These are phyloP conservation scores for Ambrosiella xylebori DNA, from an alignment of 2,329 filamentous ascomycete species.

Conservation along the genomic window DNA sequence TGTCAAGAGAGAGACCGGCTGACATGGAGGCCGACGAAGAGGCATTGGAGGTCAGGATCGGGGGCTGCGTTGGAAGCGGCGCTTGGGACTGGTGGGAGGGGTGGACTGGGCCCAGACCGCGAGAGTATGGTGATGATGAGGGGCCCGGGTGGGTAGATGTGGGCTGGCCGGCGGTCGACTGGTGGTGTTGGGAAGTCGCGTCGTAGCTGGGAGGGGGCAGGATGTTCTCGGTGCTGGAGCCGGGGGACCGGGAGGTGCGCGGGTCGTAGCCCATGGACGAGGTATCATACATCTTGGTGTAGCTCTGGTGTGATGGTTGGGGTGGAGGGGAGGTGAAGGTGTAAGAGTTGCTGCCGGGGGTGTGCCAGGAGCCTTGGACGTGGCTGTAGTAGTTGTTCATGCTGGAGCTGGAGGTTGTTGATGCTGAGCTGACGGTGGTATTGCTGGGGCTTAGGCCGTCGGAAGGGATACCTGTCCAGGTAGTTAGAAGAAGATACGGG, in stretches of 20 bases:
- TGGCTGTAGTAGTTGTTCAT: slow-evolving; percentile 31
- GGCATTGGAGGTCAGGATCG: slow-evolving; percentile 15
- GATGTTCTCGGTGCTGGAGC: slow-evolving; percentile 41
- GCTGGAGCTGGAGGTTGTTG: slow-evolving; percentile 32
- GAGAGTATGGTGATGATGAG: slow-evolving; percentile 2
- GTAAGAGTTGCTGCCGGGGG: slow-evolving; percentile 30
- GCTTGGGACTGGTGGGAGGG: not conserved
- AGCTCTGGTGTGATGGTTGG: slow-evolving; percentile 17
- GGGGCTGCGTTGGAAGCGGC: slow-evolving; percentile 6
- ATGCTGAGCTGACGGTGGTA: slow-evolving; percentile 35
- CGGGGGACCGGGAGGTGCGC: slow-evolving; percentile 22
- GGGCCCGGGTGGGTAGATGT: slow-evolving; percentile 31
- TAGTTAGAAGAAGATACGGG: slow-evolving; percentile 2
- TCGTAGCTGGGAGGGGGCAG: slow-evolving; percentile 51
- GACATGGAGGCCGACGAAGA: slow-evolving; percentile 3
- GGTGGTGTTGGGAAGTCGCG: slow-evolving; percentile 31
- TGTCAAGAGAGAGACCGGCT: slow-evolving; percentile 4
- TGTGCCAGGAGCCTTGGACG: slow-evolving; percentile 41
- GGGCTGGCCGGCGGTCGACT: slow-evolving; percentile 29
- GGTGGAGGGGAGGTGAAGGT: slow-evolving; percentile 34
- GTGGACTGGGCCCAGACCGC: slow-evolving; percentile 10
- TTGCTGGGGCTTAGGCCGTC: slow-evolving; percentile 48
- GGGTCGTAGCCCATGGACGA: slow-evolving; percentile 7
- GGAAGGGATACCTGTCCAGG: slow-evolving; percentile 27
- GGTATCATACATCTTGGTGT: slow-evolving; percentile 7